Conservation (phyloP, 2,329 filamentous ascomycete species). For the Phaeosphaeriaceae sp. region DNA sequence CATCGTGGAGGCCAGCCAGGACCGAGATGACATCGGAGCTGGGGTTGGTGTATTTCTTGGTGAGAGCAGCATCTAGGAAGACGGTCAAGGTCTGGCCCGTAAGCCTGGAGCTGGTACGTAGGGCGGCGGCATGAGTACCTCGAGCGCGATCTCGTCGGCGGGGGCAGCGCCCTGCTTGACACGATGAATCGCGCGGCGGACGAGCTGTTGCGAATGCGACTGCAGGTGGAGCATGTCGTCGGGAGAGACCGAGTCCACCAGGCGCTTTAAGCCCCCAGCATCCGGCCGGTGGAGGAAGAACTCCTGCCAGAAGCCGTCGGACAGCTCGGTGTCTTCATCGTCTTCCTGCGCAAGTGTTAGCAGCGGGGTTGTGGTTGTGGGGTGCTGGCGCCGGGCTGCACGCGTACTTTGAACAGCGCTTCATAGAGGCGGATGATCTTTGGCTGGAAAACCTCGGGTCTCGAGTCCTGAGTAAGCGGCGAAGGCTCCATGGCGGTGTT, state of each 20-base stretch:
- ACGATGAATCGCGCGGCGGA: conserved; percentile 73
- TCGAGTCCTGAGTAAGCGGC: conserved; percentile 89
- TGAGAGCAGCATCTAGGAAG: conserved; percentile 81
- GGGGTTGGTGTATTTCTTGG: conserved; percentile 92
- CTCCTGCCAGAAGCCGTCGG: conserved; percentile 94
- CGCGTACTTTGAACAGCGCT: conserved; percentile 70
- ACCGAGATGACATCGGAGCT: conserved; percentile 94
- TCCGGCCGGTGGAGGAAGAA: conserved; percentile 92
- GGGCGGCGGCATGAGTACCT: conserved; percentile 65
- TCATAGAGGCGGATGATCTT: conserved; percentile 94
- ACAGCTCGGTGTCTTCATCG: conserved; percentile 70
- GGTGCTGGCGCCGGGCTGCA: neutral
- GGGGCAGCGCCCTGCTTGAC: conserved; percentile 68
- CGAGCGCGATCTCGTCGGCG: conserved; percentile 79
- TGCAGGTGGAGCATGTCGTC: conserved; percentile 80
- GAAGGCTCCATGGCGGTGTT: conserved; percentile 76
- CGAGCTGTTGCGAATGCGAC: conserved; percentile 77
- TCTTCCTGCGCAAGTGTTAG: conserved; percentile 50
- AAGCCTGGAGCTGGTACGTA: conserved; percentile 45
- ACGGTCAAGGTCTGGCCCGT: conserved; percentile 80
- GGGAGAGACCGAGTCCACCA: conserved; percentile 74
- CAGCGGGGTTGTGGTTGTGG: neutral
- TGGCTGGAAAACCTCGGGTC: conserved; percentile 88
- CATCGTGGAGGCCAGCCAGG: conserved; percentile 85
- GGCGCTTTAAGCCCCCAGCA: conserved; percentile 67